These are phyloP conservation scores for Trypanosoma theileri DNA, from an alignment of 208 protist species.

Conservation along the genomic window DNA sequence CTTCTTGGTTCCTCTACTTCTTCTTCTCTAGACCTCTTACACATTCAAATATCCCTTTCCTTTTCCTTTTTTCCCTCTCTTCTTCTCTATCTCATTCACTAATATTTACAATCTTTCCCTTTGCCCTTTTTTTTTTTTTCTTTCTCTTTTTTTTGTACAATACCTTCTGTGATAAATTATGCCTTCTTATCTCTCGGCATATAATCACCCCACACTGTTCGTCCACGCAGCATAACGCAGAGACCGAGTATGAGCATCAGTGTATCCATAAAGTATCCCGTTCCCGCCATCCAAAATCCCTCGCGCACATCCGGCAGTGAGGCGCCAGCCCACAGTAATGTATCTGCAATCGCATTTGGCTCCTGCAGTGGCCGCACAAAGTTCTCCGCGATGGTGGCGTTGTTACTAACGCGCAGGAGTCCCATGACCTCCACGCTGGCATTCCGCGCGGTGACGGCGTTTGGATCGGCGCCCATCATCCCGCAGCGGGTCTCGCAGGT, in stretches of 20 bases:
- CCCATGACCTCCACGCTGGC: conserved; percentile 13
- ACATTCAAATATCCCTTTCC: neutral
- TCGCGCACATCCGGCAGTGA: conserved; percentile 2
- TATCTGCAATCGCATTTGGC: conserved; percentile 13
- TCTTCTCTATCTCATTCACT: neutral
- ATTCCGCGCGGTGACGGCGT: neutral
- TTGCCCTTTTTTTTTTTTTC: neutral
- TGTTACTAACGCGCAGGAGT: neutral
- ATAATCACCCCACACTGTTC: conserved; percentile 38
- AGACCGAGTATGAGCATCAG: conserved; percentile 65
- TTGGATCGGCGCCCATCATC: neutral
- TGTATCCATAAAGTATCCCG: conserved; percentile 66
- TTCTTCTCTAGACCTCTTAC: neutral
- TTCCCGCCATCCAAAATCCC: conserved; percentile 46
- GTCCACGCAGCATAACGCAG: conserved; percentile 61
- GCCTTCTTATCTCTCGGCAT: neutral
- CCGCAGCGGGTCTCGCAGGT: conserved; percentile 4
- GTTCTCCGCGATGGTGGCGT: conserved; percentile 10
- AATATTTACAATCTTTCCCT: neutral
- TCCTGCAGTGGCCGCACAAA: conserved; percentile 3
- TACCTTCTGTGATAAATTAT: neutral
- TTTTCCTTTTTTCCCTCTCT: neutral
- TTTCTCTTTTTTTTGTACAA: neutral
- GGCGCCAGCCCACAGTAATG: conserved; percentile 8
- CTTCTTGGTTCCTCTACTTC: neutral